Base-by-base conservation (phyloP, 2,329 filamentous ascomycete species). In the Mycosphaerella sp. region DNA sequence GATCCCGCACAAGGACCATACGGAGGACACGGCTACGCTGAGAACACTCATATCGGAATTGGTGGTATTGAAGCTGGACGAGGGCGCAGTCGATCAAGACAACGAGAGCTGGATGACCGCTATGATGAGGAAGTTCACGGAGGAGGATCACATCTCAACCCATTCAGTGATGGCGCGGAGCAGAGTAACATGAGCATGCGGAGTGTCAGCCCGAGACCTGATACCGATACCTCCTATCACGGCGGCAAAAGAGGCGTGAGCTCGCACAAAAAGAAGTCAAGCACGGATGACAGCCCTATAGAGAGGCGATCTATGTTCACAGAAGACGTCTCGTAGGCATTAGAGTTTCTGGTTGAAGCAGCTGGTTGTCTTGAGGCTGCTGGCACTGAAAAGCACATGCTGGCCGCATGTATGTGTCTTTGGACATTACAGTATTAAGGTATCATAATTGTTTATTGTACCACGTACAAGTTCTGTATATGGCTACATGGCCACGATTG, bases 171-270 rank as follows among this genome's bases (percentile, higher is more conserved):
- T 60, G 76, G 80, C 27, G 80, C 79, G 4, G 82, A 81, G 66
- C 73, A 77, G 56, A 84, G 81, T 55, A 79, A 79, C 62, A 64
- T 80, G 51, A 79, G 75, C 65, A 62, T 88, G 68, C 72, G 86
- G 49, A 86, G 85, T 21, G 82, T 90, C 27, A 91, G 86, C 67
- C 87, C 88, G 2, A 70, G 87, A 59, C 87, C 87, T n/a, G 79
- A 65, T 47, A 54, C 73, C 37, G 71, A 71, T 53, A 86, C 59
- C 75, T 81, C 70, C 34, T 69, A 68, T 64, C 16, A 70, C 66
- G 45, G 70, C 64, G 14, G 39, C 39, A 36, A 17, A 5, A 48
- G 41, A 39, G 7, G 50, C 41, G 41, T 72, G 70, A 57, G 63
- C 64, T 16, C 72, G 25, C 73, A 73, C 27, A 66, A 69, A 44